Conservation (phyloP, 2,329 filamentous ascomycete species). For the Neoascochyta sp. region DNA sequence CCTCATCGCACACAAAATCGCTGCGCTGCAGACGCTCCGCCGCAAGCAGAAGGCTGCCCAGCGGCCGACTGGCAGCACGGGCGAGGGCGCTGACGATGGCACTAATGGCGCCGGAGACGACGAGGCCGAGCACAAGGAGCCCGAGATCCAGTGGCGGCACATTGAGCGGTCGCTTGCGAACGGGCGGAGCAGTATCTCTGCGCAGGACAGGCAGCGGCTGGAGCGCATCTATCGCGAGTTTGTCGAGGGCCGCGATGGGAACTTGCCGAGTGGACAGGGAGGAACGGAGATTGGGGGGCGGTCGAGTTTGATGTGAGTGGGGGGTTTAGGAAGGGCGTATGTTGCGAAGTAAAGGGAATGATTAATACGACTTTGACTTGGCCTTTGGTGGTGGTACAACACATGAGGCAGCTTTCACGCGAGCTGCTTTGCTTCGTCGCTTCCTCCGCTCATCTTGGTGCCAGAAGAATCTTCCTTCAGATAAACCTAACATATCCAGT, state of each 20-base stretch:
- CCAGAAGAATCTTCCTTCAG: too few species aligned
- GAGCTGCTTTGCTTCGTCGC: too few species aligned
- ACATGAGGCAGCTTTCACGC: too few species aligned
- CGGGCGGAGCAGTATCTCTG: constrained; percentile 79
- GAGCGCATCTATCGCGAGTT: constrained; percentile 87
- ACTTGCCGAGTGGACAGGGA: constrained; percentile 91
- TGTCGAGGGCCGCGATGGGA: constrained; percentile 84
- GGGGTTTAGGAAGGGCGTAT: too few species aligned
- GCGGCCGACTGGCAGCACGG: constrained; percentile 12
- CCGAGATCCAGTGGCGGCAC: constrained; percentile 81
- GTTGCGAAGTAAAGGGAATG: too few species aligned
- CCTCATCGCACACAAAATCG: constrained; percentile 74
- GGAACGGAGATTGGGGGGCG: constrained; percentile 88
- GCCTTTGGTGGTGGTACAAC: background rate
- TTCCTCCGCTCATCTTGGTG: too few species aligned
- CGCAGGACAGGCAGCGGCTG: constrained; percentile 69
- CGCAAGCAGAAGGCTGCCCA: constrained; percentile 56
- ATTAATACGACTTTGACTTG: too few species aligned
- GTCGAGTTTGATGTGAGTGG: constrained; percentile 90
- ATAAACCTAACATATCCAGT: too few species aligned
- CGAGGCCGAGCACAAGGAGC: constrained; percentile 56
- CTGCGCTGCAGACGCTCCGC: constrained; percentile 69
- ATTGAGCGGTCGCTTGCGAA: constrained; percentile 70
- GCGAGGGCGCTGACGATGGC: constrained; percentile 15
- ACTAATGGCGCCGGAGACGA: constrained; percentile 36